These are phyloP conservation scores for Penicillium olsonii DNA, from an alignment of 2,329 filamentous ascomycete genomes.

Conservation along the genomic window DNA sequence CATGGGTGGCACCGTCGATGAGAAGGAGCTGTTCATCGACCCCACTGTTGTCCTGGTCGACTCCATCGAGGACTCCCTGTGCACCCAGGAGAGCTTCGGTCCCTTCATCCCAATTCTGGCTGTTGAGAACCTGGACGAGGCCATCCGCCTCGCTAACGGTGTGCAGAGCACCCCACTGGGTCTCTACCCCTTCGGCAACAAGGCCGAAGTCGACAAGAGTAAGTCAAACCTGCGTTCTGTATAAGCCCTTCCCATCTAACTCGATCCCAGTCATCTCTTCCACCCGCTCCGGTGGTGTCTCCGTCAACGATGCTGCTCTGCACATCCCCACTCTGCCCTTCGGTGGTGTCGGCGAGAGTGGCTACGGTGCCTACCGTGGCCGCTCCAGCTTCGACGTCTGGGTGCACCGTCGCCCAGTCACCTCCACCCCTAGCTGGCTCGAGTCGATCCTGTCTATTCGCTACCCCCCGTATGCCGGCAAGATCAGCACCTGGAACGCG, in stretches of 20 bases:
- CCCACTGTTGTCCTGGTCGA: constrained; percentile 88
- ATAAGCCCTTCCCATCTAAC: background rate
- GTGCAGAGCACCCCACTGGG: constrained; percentile 82
- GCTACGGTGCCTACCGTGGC: constrained; percentile 75
- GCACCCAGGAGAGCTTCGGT: constrained; percentile 85
- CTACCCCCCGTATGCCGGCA: constrained; percentile 63
- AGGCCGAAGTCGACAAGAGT: constrained; percentile 75
- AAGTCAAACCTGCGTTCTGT: constrained; percentile 27
- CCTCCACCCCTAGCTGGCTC: constrained; percentile 61
- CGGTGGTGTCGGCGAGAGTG: constrained; percentile 79
- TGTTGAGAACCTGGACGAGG: constrained; percentile 78
- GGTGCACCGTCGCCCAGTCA: constrained; percentile 61
- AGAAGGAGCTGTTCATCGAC: constrained; percentile 79
- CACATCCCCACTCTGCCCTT: constrained; percentile 76
- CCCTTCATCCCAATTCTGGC: constrained; percentile 85
- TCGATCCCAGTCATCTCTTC: constrained; percentile 55
- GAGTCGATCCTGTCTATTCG: constrained; percentile 58
- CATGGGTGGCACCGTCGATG: constrained; percentile 81
- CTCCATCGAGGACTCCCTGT: constrained; percentile 72
- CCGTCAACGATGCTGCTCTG: constrained; percentile 61
- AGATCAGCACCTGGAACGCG: constrained; percentile 53
- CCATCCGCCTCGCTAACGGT: constrained; percentile 76
- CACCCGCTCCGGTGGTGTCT: constrained; percentile 68
- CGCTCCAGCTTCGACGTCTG: constrained; percentile 67
- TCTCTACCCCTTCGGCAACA: constrained; percentile 81